These are phyloP conservation scores for Exsudoporus frostii DNA, from an alignment of 768 basidiomycete genomes.

Conservation along the genomic window DNA sequence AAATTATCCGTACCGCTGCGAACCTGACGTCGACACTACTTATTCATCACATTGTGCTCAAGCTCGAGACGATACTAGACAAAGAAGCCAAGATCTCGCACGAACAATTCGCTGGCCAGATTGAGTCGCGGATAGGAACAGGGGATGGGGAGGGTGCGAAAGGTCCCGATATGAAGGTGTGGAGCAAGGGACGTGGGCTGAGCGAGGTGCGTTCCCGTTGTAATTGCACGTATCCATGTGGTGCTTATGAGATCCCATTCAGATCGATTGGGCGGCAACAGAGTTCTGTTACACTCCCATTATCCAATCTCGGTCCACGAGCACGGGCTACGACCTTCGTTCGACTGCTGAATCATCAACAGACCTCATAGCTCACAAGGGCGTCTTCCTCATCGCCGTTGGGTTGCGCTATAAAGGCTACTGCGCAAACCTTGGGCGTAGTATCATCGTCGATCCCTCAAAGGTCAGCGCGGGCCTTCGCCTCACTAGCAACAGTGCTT, in stretches of 20 bases:
- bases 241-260: slow-evolving; percentile 7
- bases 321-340: slow-evolving; percentile 82
- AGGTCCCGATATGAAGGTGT: slow-evolving; percentile 89
- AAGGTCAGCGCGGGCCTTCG: slow-evolving; percentile 44
- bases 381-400: slow-evolving; percentile 82
- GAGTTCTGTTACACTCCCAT: slow-evolving; percentile 96
- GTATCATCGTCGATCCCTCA: slow-evolving; percentile 92
- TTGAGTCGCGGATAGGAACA: slow-evolving; percentile 85
- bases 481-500: not conserved
- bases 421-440: slow-evolving; percentile 88
- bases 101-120: slow-evolving; percentile 77
- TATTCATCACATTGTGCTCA: slow-evolving; percentile 79
- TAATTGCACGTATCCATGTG: not conserved
- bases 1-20: slow-evolving; percentile 71
- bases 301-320: slow-evolving; percentile 87
- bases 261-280: slow-evolving; percentile 87
- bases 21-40: slow-evolving; percentile 83
- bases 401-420: slow-evolving; percentile 93
- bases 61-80: slow-evolving; percentile 88
- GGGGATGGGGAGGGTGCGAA: slow-evolving; percentile 61
- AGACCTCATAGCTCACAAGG: slow-evolving; percentile 81
- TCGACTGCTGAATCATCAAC: slow-evolving; percentile 83
- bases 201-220: slow-evolving; percentile 56
- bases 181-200: slow-evolving; percentile 74
- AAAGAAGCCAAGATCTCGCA: slow-evolving; percentile 89